Evolutionary conservation across 192 early-diverging fungal genomes (phyloP), one percentile per base, ranked within the genome.

Genomic region (Nowakowskiella sp.): DNA sequence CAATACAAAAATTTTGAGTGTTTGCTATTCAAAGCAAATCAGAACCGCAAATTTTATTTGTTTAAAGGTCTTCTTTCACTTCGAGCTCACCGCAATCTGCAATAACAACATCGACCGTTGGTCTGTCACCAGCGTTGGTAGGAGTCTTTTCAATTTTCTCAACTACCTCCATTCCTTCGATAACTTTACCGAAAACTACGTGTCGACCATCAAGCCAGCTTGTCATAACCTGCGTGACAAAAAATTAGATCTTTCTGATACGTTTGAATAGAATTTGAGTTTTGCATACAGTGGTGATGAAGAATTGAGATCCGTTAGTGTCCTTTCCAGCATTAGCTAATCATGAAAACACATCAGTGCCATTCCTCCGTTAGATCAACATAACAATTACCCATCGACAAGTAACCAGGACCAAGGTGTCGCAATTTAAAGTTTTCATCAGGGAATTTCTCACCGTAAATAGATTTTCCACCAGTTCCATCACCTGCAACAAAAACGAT

Each of bases 351-450:
- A 47, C 10, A 47, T 25, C 21, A 19, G 45, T 6, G n/a, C 22
- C 6, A 47, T 21, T 10, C 19, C 45, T 8, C 6, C 19, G 45
- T 47, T 47, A n/a, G 45, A 6, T 10, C 53, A 84, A 66, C 46
- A 76, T 55, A 58, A 47, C 85, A 82, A 53, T 94, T 96, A 26
- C 91, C 93, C 94, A 98, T 98, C 19, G 86, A 89, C 28, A 98
- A 62, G 1, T 93, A 63, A 2, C 92, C 91, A 24, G 64, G 58
- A 44, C 62, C 62, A 39, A 78, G 72, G 67, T 83, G 83, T 54
- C 81, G 82, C 42, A 94, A 74, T 53, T 84, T 85, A 76, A 97
- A 97, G 77, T 90, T 93, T 76, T 97, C 94, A 64, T 97, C 94
- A 42, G 79, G 78, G 60, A 97, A 97, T 72, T 84, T 86, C 44